phyloP scores from a whole-genome alignment of 352 stramenopile species.

The Pythium rishiriense region DNA sequence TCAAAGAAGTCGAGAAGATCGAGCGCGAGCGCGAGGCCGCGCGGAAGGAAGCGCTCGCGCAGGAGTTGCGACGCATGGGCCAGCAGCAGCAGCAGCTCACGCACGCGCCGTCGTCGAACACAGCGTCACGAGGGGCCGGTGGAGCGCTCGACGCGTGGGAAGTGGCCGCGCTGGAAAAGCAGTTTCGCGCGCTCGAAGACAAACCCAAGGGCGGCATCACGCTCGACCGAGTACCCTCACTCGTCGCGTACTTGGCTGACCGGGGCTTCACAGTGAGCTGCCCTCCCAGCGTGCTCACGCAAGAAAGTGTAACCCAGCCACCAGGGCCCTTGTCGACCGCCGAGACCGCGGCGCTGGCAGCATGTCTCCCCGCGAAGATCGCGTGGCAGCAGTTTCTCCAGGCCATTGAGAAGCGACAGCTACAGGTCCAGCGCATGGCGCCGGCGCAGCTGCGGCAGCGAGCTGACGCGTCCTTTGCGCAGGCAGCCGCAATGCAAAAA shows the following conservation, averaged over 20 bases:
- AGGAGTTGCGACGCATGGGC: constrained; percentile 46
- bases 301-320: neutral
- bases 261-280: constrained; percentile 15
- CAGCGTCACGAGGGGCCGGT: neutral
- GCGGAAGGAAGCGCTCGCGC: constrained; percentile 30
- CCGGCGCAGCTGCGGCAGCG: constrained; percentile 8
- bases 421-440: constrained; percentile 21
- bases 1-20: constrained; percentile 57
- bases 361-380: neutral
- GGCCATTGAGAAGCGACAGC: constrained; percentile 6
- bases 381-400: constrained; percentile 18
- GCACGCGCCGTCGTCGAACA: neutral
- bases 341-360: neutral
- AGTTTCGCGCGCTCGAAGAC: constrained; percentile 49
- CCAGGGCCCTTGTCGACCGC: neutral
- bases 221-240: neutral
- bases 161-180: constrained; percentile 43
- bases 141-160: constrained; percentile 52
- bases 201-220: constrained; percentile 11
- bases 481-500: constrained; percentile 21
- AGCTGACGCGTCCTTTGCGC: constrained; percentile 25
- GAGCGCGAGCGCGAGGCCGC: constrained; percentile 46
- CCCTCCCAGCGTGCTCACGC: neutral
- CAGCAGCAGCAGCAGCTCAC: constrained; percentile 34
- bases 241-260: constrained; percentile 19